phyloP scores from a whole-genome alignment of 2,329 filamentous ascomycete genomes.

The Pestalotiopsis sp. region DNA sequence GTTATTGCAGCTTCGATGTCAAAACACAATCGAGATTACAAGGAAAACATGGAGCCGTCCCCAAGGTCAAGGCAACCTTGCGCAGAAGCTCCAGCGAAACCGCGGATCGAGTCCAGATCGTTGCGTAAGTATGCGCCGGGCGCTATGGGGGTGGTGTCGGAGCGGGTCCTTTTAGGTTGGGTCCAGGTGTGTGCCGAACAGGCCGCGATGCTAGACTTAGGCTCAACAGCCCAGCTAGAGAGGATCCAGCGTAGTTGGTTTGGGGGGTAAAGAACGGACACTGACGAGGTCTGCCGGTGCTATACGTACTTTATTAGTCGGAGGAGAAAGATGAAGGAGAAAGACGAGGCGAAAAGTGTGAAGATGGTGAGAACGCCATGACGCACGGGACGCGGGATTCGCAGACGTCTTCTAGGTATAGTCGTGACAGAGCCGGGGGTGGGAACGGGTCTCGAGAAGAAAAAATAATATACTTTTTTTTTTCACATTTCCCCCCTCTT shows the following conservation, averaged over 20 bases:
- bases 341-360: background rate
- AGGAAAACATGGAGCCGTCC: constrained; percentile 20
- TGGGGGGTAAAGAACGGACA: background rate
- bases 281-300: background rate
- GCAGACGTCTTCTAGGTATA: background rate
- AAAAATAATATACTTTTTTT: background rate
- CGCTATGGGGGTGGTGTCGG: background rate
- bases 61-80: constrained; percentile 29
- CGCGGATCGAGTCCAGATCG: constrained; percentile 6
- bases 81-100: constrained; percentile 14
- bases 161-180: constrained; percentile 7
- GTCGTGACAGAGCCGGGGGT: background rate
- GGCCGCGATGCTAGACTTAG: constrained; percentile 1
- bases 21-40: constrained; percentile 19
- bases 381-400: constrained; percentile 6
- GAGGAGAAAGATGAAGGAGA: background rate
- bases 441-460: background rate
- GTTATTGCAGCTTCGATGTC: constrained; percentile 1
- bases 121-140: constrained; percentile 8
- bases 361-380: constrained; percentile 9
- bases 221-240: background rate
- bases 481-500: background rate
- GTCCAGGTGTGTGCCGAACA: constrained; percentile 3
- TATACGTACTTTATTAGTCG: background rate
- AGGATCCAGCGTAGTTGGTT: background rate